Percentiles rank a stretch among this genome's conserved stretches.
Evolutionary conservation across 257 asterid species (phyloP).

Genomic region (Scutellaria barbata): DNA sequence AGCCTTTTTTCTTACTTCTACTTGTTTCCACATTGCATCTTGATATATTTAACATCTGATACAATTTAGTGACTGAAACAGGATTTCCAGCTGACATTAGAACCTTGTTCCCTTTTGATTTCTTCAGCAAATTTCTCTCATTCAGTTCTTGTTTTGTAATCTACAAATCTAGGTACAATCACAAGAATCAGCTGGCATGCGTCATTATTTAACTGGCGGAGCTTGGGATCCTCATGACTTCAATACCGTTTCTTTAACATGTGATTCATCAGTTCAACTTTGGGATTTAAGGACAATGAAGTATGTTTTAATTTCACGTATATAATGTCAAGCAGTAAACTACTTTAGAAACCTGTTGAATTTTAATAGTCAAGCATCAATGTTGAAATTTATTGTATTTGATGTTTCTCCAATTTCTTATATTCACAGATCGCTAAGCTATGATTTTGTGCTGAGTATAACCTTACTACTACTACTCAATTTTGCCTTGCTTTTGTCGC

Average conservation of each 20-base stretch:
- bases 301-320: constrained; percentile 52
- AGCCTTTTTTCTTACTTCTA: neutral
- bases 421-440: neutral
- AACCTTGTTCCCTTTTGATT: constrained; percentile 41
- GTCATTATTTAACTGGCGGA: constrained; percentile 80
- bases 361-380: constrained; percentile 21
- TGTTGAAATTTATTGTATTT: constrained; percentile 4
- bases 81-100: constrained; percentile 26
- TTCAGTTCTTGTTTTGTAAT: constrained; percentile 62
- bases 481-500: neutral
- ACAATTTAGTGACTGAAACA: constrained; percentile 25
- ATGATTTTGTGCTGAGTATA: constrained; percentile 4
- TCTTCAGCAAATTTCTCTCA: constrained; percentile 49
- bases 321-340: constrained; percentile 24
- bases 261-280: constrained; percentile 87
- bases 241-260: constrained; percentile 67
- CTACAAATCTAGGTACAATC: constrained; percentile 88
- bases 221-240: constrained; percentile 98
- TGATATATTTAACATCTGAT: constrained; percentile 28
- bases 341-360: neutral
- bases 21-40: constrained; percentile 24
- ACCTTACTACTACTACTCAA: neutral
- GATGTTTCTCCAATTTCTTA: constrained; percentile 15
- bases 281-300: constrained; percentile 97
- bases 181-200: constrained; percentile 85